Conservation (phyloP, 495 filamentous ascomycete species). For the Viridothelium virens region DNA sequence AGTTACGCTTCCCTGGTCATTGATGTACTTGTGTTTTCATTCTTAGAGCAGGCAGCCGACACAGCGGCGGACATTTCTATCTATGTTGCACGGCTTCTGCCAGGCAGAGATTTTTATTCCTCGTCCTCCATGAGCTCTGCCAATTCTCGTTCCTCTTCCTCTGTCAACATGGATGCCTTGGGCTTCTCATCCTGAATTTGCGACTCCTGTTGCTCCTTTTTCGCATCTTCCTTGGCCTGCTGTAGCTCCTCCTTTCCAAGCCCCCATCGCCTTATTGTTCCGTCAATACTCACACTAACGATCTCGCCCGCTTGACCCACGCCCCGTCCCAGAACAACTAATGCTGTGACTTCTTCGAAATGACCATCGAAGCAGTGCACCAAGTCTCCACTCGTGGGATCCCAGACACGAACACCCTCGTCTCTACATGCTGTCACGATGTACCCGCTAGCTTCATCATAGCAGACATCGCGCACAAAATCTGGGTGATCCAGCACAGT, state of each 20-base stretch:
- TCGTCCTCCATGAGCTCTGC: conserved; percentile 81
- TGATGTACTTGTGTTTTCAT: background rate
- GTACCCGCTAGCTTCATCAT: conserved; percentile 65
- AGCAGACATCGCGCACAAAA: conserved; percentile 74
- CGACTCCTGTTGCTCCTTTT: conserved; percentile 44
- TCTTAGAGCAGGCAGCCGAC: background rate
- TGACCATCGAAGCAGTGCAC: conserved; percentile 75
- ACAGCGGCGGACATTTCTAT: background rate
- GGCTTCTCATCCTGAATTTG: conserved; percentile 31
- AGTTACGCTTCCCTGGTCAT: background rate
- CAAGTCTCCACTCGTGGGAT: conserved; percentile 64
- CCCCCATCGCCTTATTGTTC: conserved; percentile 75
- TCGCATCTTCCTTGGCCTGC: conserved; percentile 38
- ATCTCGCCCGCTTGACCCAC: conserved; percentile 42
- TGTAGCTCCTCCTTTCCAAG: conserved; percentile 57
- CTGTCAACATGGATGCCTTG: conserved; percentile 52
- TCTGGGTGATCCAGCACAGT: conserved; percentile 72
- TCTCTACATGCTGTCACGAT: conserved; percentile 85
- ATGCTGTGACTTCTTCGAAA: conserved; percentile 82
- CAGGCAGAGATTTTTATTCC: conserved; percentile 32
- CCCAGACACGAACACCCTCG: conserved; percentile 88
- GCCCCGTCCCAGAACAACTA: conserved; percentile 43
- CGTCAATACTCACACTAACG: conserved; percentile 81
- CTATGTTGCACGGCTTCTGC: background rate
- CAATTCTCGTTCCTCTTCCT: conserved; percentile 78